Percentiles rank a stretch among this genome's conserved stretches.
phyloP scores from a whole-genome alignment of 1,139 yeast species.

The Debaryomyces sp. region DNA sequence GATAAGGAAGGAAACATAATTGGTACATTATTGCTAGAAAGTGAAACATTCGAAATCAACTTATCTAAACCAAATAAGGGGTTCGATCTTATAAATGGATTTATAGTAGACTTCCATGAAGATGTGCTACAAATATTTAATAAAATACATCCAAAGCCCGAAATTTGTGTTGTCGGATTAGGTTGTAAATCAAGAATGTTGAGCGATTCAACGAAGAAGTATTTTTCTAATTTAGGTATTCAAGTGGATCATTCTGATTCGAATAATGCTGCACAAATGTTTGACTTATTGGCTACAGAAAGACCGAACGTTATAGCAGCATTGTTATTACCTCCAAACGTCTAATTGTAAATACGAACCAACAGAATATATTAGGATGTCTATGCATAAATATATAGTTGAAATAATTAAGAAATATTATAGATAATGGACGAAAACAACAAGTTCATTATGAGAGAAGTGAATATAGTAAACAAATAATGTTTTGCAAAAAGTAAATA shows the following conservation, averaged over 20 bases:
- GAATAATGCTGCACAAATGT: slow-evolving; percentile 67
- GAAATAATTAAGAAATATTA: background rate
- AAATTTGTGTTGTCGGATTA: slow-evolving; percentile 69
- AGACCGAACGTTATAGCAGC: slow-evolving; percentile 75
- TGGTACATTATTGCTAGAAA: slow-evolving; percentile 63
- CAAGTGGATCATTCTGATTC: slow-evolving; percentile 72
- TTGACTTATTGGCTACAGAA: slow-evolving; percentile 78
- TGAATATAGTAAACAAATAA: slow-evolving; percentile 5
- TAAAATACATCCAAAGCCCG: slow-evolving; percentile 76
- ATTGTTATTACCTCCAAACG: slow-evolving; percentile 68
- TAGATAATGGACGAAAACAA: background rate
- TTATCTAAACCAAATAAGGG: slow-evolving; percentile 35
- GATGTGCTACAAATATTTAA: slow-evolving; percentile 52
- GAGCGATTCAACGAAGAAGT: slow-evolving; percentile 52
- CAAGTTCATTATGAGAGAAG: slow-evolving; percentile 3
- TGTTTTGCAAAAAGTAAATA: slow-evolving; percentile 1
- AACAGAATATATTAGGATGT: slow-evolving; percentile 7
- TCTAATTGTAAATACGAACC: slow-evolving; percentile 27
- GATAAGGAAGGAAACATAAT: slow-evolving; percentile 43
- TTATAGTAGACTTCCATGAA: slow-evolving; percentile 44
- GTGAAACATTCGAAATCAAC: slow-evolving; percentile 65
- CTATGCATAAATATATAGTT: slow-evolving; percentile 8
- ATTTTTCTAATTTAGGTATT: slow-evolving; percentile 61
- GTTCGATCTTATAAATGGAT: slow-evolving; percentile 42
- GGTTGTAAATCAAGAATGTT: slow-evolving; percentile 67